These are phyloP conservation scores for Tirmania nivea DNA, from an alignment of 495 filamentous ascomycete genomes.

Conservation along the genomic window DNA sequence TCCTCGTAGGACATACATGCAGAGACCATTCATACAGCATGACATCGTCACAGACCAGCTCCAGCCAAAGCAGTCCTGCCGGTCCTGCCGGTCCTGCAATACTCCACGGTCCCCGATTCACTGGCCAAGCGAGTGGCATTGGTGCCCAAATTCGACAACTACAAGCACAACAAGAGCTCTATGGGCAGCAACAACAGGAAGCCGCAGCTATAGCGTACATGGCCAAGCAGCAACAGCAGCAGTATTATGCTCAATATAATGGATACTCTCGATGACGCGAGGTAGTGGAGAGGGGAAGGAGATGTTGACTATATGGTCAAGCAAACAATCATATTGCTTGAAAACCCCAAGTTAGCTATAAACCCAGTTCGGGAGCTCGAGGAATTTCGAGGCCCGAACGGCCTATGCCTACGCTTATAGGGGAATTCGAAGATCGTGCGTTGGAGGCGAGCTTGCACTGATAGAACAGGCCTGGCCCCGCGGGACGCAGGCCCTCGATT, in stretches of 20 bases:
- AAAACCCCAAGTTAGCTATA: too few relatives aligned
- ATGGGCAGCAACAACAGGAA: not conserved
- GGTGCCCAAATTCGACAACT: not conserved
- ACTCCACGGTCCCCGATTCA: not conserved
- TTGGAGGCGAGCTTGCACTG: too few relatives aligned
- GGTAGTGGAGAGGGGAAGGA: not conserved
- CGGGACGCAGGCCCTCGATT: too few relatives aligned
- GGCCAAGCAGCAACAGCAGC: not conserved
- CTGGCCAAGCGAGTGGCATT: not conserved
- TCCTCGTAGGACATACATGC: constrained; percentile 66
- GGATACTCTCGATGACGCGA: not conserved
- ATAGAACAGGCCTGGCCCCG: too few relatives aligned
- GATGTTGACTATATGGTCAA: not conserved
- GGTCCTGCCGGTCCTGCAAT: not conserved
- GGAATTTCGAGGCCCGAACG: too few relatives aligned
- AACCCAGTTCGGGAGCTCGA: too few relatives aligned
- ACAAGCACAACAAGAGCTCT: not conserved
- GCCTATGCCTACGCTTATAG: too few relatives aligned
- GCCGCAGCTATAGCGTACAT: not conserved
- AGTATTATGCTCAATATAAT: not conserved
- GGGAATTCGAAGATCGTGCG: too few relatives aligned
- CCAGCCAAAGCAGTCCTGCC: not conserved
- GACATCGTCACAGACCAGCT: not conserved
- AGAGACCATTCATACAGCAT: constrained; percentile 30
- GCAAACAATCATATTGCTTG: too few relatives aligned